These are phyloP conservation scores for Zanthoxylum bungeanum DNA, from an alignment of 345 rosid genomes.

Conservation along the genomic window DNA sequence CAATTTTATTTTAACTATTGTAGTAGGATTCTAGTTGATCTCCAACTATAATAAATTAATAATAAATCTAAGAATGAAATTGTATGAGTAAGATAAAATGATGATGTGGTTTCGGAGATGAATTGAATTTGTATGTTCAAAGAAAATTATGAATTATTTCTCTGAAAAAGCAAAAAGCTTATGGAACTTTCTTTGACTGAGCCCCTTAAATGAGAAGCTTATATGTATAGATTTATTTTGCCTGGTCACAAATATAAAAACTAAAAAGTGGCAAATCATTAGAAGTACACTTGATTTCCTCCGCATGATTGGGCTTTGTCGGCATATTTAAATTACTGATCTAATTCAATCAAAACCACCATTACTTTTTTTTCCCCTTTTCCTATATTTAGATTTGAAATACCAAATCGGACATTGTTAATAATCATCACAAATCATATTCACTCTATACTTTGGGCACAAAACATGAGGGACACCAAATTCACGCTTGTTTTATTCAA, in stretches of 20 bases:
- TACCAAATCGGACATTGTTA: slow-evolving; percentile 16
- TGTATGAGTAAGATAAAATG: too few species aligned
- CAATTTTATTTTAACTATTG: too few species aligned
- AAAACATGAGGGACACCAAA: slow-evolving; percentile 3
- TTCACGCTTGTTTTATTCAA: slow-evolving; percentile 6
- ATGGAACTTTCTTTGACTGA: neutral
- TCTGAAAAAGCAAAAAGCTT: too few species aligned
- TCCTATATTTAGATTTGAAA: slow-evolving; percentile 4
- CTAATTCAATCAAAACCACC: too few species aligned
- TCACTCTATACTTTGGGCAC: slow-evolving; percentile 10
- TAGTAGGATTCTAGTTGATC: too few species aligned
- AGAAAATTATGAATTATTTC: neutral
- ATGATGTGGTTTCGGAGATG: too few species aligned
- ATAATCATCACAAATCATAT: slow-evolving; percentile 5
- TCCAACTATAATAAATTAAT: too few species aligned
- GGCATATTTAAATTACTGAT: too few species aligned
- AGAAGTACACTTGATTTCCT: neutral
- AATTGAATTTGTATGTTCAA: neutral
- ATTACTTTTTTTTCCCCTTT: too few species aligned
- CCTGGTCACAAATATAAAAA: neutral
- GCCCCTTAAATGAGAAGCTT: too few species aligned
- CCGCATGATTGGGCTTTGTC: neutral
- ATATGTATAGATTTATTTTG: neutral
- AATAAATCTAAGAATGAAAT: too few species aligned
- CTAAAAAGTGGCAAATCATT: neutral